These are phyloP conservation scores for Purpureocillium lavendulum DNA, from an alignment of 2,329 filamentous ascomycete genomes.

Conservation along the genomic window DNA sequence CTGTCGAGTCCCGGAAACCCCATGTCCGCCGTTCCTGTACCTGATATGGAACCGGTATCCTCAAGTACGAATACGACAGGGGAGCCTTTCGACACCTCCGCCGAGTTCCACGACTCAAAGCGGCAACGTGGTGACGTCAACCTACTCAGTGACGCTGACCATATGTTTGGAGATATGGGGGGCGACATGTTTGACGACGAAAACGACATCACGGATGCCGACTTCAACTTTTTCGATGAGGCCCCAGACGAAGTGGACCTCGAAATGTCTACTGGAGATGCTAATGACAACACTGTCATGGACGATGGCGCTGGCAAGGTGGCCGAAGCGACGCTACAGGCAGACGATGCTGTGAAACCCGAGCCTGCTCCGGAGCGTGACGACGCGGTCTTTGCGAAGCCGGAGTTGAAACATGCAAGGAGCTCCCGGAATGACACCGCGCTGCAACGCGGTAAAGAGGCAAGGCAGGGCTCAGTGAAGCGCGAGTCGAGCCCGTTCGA, in stretches of 20 bases:
- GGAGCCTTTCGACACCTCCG: constrained; percentile 15
- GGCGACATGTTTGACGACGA: constrained; percentile 65
- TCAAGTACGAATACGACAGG: constrained; percentile 11
- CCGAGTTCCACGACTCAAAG: constrained; percentile 32
- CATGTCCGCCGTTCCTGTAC: constrained; percentile 16
- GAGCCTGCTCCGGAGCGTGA: constrained; percentile 14
- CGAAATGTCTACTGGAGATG: constrained; percentile 20
- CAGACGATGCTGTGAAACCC: neutral
- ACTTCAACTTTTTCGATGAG: constrained; percentile 79
- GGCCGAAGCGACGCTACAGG: neutral
- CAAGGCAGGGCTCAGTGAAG: constrained; percentile 29
- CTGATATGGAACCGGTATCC: constrained; percentile 18
- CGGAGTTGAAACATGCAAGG: constrained; percentile 49
- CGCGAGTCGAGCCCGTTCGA: constrained; percentile 49
- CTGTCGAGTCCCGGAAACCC: constrained; percentile 47
- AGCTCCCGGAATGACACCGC: constrained; percentile 40
- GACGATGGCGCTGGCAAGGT: neutral
- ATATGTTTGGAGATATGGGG: constrained; percentile 61
- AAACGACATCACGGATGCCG: constrained; percentile 70
- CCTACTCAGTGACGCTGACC: constrained; percentile 40
- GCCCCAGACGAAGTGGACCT: constrained; percentile 34
- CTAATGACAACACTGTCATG: constrained; percentile 8
- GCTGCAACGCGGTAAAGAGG: constrained; percentile 19
- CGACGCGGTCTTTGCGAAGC: constrained; percentile 45
- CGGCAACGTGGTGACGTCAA: constrained; percentile 33